Evolutionary conservation across 2,329 filamentous ascomycete genomes (phyloP).

Genomic region (Karstenula rhodostoma): DNA sequence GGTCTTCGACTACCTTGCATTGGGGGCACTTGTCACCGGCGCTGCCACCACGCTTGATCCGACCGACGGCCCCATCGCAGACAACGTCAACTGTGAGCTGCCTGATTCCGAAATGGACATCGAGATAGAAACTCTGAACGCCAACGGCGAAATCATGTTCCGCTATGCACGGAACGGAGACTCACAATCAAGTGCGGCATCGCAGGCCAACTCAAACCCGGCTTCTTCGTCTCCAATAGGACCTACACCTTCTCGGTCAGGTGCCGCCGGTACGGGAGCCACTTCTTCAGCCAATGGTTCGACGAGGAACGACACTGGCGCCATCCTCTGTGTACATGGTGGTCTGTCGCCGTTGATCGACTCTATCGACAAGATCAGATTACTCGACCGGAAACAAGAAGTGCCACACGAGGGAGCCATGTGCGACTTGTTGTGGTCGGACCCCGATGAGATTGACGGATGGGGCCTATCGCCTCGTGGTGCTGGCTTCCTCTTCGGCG

Average conservation of each 20-base stretch:
- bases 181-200: slow-evolving; percentile 47
- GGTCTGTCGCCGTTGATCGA: slow-evolving; percentile 91
- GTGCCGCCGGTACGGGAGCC: slow-evolving; percentile 81
- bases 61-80: slow-evolving; percentile 63
- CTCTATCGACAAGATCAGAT: slow-evolving; percentile 91
- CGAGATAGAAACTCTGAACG: slow-evolving; percentile 93
- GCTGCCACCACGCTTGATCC: slow-evolving; percentile 72
- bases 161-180: slow-evolving; percentile 65
- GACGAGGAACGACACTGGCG: slow-evolving; percentile 63
- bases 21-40: slow-evolving; percentile 90
- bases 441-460: slow-evolving; percentile 96
- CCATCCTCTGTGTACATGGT: slow-evolving; percentile 94
- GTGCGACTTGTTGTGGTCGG: slow-evolving; percentile 98
- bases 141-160: slow-evolving; percentile 79
- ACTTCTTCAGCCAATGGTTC: slow-evolving; percentile 70
- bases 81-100: slow-evolving; percentile 60
- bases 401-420: slow-evolving; percentile 98
- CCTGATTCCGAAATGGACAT: slow-evolving; percentile 72
- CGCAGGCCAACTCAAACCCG: slow-evolving; percentile 40
- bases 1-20: slow-evolving; percentile 94
- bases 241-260: slow-evolving; percentile 62
- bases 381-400: slow-evolving; percentile 94
- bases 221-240: slow-evolving; percentile 49
- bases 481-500: slow-evolving; percentile 93
- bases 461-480: slow-evolving; percentile 95